These are phyloP conservation scores for Chlorella sp. DNA, from an alignment of 139 green algal genomes.

Conservation along the genomic window DNA sequence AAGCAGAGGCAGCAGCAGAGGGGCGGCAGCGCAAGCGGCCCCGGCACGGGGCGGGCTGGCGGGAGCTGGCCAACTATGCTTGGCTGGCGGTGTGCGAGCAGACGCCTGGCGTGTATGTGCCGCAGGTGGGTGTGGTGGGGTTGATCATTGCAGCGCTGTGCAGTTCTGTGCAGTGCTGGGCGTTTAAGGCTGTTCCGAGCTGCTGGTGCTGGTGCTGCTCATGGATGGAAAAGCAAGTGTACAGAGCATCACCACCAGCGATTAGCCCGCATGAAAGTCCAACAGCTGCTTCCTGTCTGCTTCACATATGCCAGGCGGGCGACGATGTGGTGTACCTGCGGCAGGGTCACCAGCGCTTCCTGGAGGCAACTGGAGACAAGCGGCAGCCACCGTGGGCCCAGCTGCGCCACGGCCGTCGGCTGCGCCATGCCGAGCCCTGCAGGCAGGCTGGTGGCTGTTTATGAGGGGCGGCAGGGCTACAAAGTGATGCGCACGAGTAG, in stretches of 20 bases:
- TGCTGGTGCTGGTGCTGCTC: too few species aligned
- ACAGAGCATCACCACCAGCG: too few species aligned
- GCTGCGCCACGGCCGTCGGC: neutral
- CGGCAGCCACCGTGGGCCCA: conserved; percentile 51
- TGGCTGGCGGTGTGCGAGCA: conserved; percentile 55
- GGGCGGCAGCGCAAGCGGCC: neutral
- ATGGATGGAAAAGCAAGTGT: too few species aligned
- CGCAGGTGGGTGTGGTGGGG: conserved; percentile 46
- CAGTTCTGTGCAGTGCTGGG: too few species aligned
- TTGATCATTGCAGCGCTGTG: too few species aligned
- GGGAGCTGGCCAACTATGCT: conserved; percentile 45
- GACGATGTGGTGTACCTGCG: conserved; percentile 66
- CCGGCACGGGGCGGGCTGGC: neutral
- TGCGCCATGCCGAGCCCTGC: conserved; percentile 67
- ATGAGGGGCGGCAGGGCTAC: too few species aligned
- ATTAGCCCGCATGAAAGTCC: too few species aligned
- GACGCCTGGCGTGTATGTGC: conserved; percentile 60
- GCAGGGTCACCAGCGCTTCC: conserved; percentile 57
- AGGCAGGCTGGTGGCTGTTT: too few species aligned
- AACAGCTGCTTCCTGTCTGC: too few species aligned
- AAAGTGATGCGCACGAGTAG: too few species aligned
- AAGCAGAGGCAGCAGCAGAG: neutral
- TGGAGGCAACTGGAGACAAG: conserved; percentile 51
- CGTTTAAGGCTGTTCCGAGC: too few species aligned
- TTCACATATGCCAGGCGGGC: neutral